Percentiles rank a stretch among this genome's conserved stretches.
Conservation (phyloP, 805 yeast species). For the Schwanniomyces pseudopolymorphus region DNA sequence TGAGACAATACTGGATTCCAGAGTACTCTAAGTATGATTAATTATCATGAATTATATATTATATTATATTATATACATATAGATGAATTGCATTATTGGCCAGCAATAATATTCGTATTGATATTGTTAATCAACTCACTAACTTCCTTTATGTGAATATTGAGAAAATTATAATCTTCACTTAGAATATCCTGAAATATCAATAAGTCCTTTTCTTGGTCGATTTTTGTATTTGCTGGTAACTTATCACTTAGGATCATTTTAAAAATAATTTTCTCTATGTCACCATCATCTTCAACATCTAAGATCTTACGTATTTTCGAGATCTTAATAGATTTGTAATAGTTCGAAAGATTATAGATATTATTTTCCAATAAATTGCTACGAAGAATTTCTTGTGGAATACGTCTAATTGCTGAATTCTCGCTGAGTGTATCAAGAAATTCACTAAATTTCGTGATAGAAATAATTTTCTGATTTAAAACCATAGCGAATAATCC, state of each 20-base stretch:
- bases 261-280: slow-evolving; percentile 27
- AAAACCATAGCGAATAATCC: slow-evolving; percentile 9
- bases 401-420: slow-evolving; percentile 8
- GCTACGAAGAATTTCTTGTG: slow-evolving; percentile 11
- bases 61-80: not conserved
- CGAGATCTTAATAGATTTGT: slow-evolving; percentile 20
- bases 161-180: slow-evolving; percentile 12
- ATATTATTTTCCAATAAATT: slow-evolving; percentile 34
- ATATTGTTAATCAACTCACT: slow-evolving; percentile 23
- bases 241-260: slow-evolving; percentile 37
- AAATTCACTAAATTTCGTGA: slow-evolving; percentile 12
- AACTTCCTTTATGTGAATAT: slow-evolving; percentile 25
- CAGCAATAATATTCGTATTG: not conserved
- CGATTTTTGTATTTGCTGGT: slow-evolving; percentile 27
- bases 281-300: slow-evolving; percentile 9
- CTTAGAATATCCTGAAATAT: slow-evolving; percentile 16
- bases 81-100: not conserved
- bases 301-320: slow-evolving; percentile 20
- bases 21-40: slow-evolving; percentile 16
- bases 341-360: slow-evolving; percentile 28
- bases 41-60: not conserved
- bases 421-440: slow-evolving; percentile 3
- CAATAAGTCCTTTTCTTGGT: slow-evolving; percentile 28
- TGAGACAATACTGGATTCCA: slow-evolving; percentile 27
- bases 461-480: slow-evolving; percentile 14